These are phyloP conservation scores for Chloris gayana DNA, from an alignment of 176 grass and related monocot genomes.

Conservation along the genomic window DNA sequence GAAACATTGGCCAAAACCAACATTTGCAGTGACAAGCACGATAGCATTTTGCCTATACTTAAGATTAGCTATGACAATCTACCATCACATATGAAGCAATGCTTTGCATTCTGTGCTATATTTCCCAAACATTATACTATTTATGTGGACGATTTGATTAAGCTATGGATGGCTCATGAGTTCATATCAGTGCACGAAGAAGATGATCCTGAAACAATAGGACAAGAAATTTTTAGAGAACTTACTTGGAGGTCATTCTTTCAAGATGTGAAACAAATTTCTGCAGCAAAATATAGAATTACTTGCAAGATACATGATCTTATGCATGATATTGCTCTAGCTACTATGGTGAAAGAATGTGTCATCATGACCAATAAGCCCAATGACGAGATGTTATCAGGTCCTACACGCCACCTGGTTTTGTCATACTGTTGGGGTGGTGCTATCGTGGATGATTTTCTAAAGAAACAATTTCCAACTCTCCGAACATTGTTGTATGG, in stretches of 20 bases:
- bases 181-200: no score
- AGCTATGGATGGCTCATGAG: no score
- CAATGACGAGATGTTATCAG: not conserved
- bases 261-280: slow-evolving; percentile 4
- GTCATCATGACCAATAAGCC: not conserved
- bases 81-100: not conserved
- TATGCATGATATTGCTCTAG: slow-evolving; percentile 24
- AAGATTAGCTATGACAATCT: slow-evolving; percentile 23
- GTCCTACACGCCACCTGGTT: not conserved
- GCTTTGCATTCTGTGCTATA: slow-evolving; percentile 31
- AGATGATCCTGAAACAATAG: no score
- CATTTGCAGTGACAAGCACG: not conserved
- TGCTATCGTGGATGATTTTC: not conserved
- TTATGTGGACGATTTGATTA: slow-evolving; percentile 1
- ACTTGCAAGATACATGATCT: slow-evolving; percentile 39
- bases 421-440: no score
- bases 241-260: slow-evolving; percentile 38
- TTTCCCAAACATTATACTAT: slow-evolving; percentile 28
- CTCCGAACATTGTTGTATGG: not conserved
- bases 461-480: not conserved
- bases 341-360: slow-evolving; percentile 20
- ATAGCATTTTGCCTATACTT: not conserved
- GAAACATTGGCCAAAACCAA: not conserved
- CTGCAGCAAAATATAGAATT: no score
- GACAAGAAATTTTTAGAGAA: not conserved